Evolutionary conservation across 805 yeast species (phyloP), one percentile per base, ranked within the genome.

Genomic region (Schwanniomyces yamadae): DNA sequence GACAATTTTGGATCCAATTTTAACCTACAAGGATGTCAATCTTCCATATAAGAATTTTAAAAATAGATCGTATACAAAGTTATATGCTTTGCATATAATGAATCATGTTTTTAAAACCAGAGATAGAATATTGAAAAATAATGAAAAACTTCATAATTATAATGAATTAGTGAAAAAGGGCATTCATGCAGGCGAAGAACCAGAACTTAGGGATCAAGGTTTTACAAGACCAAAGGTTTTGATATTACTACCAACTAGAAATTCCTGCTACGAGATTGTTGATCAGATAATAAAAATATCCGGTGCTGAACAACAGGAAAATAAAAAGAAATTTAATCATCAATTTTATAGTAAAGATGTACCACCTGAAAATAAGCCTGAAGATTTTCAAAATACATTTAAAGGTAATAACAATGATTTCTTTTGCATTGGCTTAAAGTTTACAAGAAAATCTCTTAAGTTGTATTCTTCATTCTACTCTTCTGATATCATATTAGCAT

Each of bases 141-240:
- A 82, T 47, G 74, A 76, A 33, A 78, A 77, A 47, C 46, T 81
- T 14, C 61, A 67, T 20, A 46, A 57, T 12, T 66, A 65, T 38
- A 69, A 69, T 40, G 77, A 69, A 23, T 55, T 63, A 13, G 38
- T 67, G 29, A 55, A 66, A 28, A 55, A 35, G 57, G 71, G 37
- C 54, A 64, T 66, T 17, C 45, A 42, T 10, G 23, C 43, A 3
- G 51, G 49, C 3, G 53, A 56, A 46, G 80, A 75, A 41, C 76
- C 76, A 9, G 95, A 87, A 49, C 71, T 74, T 45, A 67, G 95
- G 37, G 99, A 93, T 57, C 98, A 93, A 59, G 98, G 99, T 19
- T 93, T 88, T 57, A 90, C 96, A 0, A 73, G 98, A 43, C 95
- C 99, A 1, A 90, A 89, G 52, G 89, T 84, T 1, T 63, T 93